Evolutionary conservation across 495 filamentous ascomycete species (phyloP).

Genomic region (Trichoderma gamsii): DNA sequence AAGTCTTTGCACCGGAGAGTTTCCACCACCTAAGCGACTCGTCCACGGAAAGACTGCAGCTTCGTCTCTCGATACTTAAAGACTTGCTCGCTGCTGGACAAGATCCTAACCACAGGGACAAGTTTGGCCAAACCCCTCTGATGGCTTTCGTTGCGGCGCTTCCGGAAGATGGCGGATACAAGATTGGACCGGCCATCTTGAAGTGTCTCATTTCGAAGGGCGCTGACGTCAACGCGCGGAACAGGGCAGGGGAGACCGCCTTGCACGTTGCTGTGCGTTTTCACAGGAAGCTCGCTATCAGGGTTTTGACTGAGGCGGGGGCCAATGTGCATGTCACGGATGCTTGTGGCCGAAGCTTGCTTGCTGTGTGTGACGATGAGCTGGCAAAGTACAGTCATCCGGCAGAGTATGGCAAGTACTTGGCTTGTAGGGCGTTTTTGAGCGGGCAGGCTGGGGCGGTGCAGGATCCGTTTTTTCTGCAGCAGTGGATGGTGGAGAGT

Average conservation of each 20-base stretch:
- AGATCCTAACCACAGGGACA: conserved; percentile 41
- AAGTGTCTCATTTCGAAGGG: conserved; percentile 26
- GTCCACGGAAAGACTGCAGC: conserved; percentile 12
- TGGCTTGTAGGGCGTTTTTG: conserved; percentile 27
- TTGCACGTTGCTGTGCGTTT: conserved; percentile 39
- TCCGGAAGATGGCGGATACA: conserved; percentile 36
- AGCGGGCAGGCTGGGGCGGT: conserved; percentile 18
- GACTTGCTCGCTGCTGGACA: conserved; percentile 31
- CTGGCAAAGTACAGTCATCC: conserved; percentile 19
- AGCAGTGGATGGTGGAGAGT: conserved; percentile 8
- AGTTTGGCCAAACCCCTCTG: conserved; percentile 35
- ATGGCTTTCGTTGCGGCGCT: conserved; percentile 42
- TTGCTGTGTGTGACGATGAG: conserved; percentile 32
- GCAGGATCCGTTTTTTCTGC: conserved; percentile 3
- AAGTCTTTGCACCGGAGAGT: neutral
- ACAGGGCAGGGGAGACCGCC: conserved; percentile 41
- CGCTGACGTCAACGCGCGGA: conserved; percentile 35
- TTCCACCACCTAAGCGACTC: neutral
- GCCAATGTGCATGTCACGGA: conserved; percentile 41
- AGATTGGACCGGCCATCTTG: conserved; percentile 27
- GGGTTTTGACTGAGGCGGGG: conserved; percentile 35
- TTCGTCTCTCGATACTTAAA: conserved; percentile 30
- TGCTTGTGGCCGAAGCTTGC: conserved; percentile 30
- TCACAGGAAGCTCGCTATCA: conserved; percentile 39
- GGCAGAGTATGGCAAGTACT: conserved; percentile 25